A percentile compares a stretch with the other conserved stretches of the same genome.
Conservation (phyloP, 164 flowering plant genomes). For the Malania oleifera region DNA sequence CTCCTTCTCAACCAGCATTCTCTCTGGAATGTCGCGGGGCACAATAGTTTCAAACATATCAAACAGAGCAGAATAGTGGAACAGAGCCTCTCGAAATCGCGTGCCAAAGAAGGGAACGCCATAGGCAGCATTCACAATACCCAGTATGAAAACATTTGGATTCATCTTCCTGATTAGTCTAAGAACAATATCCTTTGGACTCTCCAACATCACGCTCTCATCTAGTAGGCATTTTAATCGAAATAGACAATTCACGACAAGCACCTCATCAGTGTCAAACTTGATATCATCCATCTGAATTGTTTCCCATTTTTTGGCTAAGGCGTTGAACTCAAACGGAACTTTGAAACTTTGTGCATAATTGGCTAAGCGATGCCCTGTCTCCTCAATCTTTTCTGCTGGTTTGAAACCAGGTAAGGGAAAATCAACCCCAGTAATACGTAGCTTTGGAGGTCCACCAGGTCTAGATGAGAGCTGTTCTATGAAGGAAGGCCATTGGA, state of each 20-base stretch:
- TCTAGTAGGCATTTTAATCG: not conserved
- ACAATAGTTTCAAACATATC: not conserved
- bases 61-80: not conserved
- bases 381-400: not conserved
- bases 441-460: not conserved
- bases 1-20: not conserved
- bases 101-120: not conserved
- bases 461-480: not conserved
- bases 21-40: not conserved
- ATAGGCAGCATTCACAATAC: not conserved
- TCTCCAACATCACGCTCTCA: not conserved
- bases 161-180: no score
- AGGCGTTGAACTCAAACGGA: not conserved
- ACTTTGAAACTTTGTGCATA: not conserved
- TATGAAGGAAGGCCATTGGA: conserved; percentile 3
- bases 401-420: not conserved
- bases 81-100: not conserved
- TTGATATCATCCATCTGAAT: not conserved
- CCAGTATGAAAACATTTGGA: not conserved
- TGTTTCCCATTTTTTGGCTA: not conserved
- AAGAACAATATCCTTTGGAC: not conserved
- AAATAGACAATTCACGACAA: not conserved
- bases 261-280: not conserved
- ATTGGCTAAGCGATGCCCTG: not conserved
- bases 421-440: not conserved